These are phyloP conservation scores for Neostapfia colusana DNA, from an alignment of 176 grass and related monocot genomes.

Conservation along the genomic window DNA sequence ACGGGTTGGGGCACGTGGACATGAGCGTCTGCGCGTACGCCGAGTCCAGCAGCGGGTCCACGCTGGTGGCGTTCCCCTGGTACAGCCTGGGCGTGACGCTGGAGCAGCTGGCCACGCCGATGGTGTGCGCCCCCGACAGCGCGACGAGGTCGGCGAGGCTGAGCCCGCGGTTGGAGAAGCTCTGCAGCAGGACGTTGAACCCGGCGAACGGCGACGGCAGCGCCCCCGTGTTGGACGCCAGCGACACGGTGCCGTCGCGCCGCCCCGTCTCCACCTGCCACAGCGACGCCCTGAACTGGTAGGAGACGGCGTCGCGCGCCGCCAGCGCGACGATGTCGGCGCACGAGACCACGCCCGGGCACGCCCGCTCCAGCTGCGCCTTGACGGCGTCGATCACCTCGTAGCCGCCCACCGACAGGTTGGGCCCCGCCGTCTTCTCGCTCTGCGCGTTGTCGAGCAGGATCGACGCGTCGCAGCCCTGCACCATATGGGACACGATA, in stretches of 20 bases:
- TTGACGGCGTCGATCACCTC: conserved; percentile 81
- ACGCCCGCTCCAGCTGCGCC: conserved; percentile 38
- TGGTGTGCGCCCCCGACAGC: conserved; percentile 59
- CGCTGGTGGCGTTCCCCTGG: conserved; percentile 39
- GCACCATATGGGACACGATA: not conserved
- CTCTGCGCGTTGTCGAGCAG: conserved; percentile 52
- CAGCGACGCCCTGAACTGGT: conserved; percentile 47
- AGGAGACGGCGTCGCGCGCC: conserved; percentile 58
- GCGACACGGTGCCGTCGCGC: conserved; percentile 44
- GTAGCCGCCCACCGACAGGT: conserved; percentile 54
- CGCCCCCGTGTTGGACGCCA: conserved; percentile 31
- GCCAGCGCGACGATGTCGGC: conserved; percentile 61
- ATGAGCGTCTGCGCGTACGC: conserved; percentile 50
- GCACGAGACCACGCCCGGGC: conserved; percentile 53
- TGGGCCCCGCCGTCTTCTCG: conserved; percentile 58
- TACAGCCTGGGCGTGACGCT: conserved; percentile 48
- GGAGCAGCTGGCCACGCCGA: conserved; percentile 56
- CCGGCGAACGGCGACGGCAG: conserved; percentile 41
- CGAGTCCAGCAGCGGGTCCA: conserved; percentile 54
- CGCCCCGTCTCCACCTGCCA: conserved; percentile 64
- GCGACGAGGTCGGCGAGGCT: conserved; percentile 51
- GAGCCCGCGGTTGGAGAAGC: conserved; percentile 44
- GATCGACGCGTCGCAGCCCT: conserved; percentile 69
- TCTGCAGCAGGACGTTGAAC: conserved; percentile 4
- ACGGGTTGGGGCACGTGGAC: conserved; percentile 32